A percentile compares a stretch with the other conserved stretches of the same genome.
Evolutionary conservation across 1,284 basidiomycete species (phyloP).

Genomic region (Veloporphyrellus conicus): DNA sequence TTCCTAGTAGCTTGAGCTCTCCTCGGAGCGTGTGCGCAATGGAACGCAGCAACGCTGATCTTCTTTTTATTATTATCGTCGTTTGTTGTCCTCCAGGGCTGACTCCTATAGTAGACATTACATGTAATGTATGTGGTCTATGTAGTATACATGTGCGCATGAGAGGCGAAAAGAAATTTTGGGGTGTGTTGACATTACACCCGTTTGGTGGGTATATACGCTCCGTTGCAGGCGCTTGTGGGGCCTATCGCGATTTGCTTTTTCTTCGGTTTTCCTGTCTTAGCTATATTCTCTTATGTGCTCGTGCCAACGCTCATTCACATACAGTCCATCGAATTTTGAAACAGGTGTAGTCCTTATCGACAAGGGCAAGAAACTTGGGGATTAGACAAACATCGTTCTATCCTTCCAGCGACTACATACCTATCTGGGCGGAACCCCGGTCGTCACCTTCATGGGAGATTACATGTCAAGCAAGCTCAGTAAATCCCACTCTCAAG

Average conservation of each 20-base stretch:
- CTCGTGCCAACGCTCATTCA: not conserved
- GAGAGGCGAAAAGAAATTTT: not conserved
- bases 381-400: not conserved
- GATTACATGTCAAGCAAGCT: constrained; percentile 4
- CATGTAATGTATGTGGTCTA: no score
- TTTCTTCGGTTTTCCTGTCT: no score
- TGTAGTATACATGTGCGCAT: no score
- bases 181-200: no score
- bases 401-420: not conserved
- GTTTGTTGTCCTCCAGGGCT: no score
- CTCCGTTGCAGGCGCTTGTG: no score
- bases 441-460: not conserved
- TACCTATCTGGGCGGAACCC: no score
- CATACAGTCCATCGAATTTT: not conserved
- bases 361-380: not conserved
- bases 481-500: constrained; percentile 13
- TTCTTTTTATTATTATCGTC: no score
- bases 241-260: no score
- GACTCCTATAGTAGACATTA: no score
- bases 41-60: not conserved
- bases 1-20: not conserved
- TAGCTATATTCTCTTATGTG: not conserved
- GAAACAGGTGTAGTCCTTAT: not conserved
- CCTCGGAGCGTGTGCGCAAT: not conserved
- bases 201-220: no score